Base-by-base conservation (phyloP, 257 asterid genomes). In the Nyctanthes arbortristis region DNA sequence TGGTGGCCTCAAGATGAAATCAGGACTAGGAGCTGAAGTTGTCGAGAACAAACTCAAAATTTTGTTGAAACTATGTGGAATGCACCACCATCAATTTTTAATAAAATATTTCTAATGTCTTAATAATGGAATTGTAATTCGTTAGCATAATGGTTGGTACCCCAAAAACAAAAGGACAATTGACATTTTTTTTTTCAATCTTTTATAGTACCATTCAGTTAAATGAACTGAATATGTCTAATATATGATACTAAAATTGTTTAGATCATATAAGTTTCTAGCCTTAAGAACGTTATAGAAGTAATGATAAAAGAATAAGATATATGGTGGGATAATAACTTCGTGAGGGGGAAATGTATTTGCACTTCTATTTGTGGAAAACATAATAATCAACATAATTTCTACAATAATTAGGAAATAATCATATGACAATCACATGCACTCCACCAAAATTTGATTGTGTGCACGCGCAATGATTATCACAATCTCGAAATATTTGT, bases 401-500 rank as follows among this genome's bases (percentile, higher is more conserved):
- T 52, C 2, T 52, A 8, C 59, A 24, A 29, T 20, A 52, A 24
- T 22, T 52, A 31, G 30, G 59, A 52, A 52, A n/a, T 27, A 52
- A 52, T 20, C n/a, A n/a, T 7, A 16, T 52, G 59, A 22, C 30
- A 52, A 52, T 52, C 31, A 24, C 31, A 6, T 18, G 14, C 22
- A 49, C n/a, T 20, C 58, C 58, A 49, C 58, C 58, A 49, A 49
- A 49, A 20, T 7, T 7, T 7, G 14, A 49, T 8, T n/a, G 24
- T 25, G n/a, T 22, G 59, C 59, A 52, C 30, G 59, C 59, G 59
- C 59, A 52, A 52, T 52, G 31, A 52, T 52, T 24, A 9, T n/a
- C n/a, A n/a, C n/a, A n/a, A n/a, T n/a, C n/a, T n/a, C n/a, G n/a
- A n/a, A n/a, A n/a, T n/a, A n/a, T n/a, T n/a, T n/a, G n/a, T n/a